Conservation (phyloP, 2,329 filamentous ascomycete species). For the Leptographium radiaticola region DNA sequence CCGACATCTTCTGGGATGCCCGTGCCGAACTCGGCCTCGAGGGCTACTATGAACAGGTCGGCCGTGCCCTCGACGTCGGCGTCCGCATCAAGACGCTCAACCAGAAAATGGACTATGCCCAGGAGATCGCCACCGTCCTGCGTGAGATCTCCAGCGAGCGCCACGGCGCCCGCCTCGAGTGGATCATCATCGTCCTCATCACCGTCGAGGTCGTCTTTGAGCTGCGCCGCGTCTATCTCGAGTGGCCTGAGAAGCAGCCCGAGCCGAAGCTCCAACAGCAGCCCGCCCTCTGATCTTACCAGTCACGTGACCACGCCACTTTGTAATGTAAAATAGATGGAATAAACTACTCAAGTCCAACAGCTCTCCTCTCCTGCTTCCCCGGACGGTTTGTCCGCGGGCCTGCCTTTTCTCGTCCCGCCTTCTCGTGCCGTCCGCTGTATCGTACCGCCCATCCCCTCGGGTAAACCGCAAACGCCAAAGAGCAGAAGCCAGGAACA, state of each 20-base stretch:
- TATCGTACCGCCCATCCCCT: neutral
- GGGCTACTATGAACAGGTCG: conserved; percentile 89
- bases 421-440: neutral
- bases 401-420: neutral
- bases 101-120: conserved; percentile 95
- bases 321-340: neutral
- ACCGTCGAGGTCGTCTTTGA: conserved; percentile 86
- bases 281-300: too few relatives aligned
- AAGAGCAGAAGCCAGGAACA: neutral
- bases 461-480: neutral
- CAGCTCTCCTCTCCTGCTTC: neutral
- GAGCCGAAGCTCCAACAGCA: too few relatives aligned
- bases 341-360: neutral
- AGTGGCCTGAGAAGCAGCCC: neutral
- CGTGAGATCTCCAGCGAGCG: conserved; percentile 82
- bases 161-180: conserved; percentile 77
- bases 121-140: conserved; percentile 83
- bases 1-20: conserved; percentile 94
- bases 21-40: conserved; percentile 80
- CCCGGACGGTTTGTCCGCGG: neutral
- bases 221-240: conserved; percentile 51
- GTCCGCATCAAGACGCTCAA: conserved; percentile 85
- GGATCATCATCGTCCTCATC: conserved; percentile 92
- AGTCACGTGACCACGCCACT: too few relatives aligned
- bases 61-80: conserved; percentile 77